Evolutionary conservation across 2,329 filamentous ascomycete species (phyloP), one percentile per base, ranked within the genome.

Genomic region (Colletotrichum spinosum): DNA sequence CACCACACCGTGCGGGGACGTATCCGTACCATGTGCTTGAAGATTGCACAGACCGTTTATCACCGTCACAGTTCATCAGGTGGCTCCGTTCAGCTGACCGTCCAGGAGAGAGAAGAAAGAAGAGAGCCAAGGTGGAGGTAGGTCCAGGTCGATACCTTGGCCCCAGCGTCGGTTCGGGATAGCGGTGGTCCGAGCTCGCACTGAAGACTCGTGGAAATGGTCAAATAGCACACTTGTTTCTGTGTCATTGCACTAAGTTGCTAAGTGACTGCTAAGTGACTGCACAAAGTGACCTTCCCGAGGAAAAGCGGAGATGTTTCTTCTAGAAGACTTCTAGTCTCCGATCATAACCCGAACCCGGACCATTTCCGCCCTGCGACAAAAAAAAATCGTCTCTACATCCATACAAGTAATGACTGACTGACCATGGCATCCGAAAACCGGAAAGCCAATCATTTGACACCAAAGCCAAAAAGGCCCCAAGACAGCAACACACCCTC

Each of bases 321-420:
- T 65, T 65, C 63, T 52, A 57, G 63, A 65, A 65, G 53, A 53
- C 15, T 65, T 65, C 63, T 65, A 65, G 58, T 65, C 58, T 35
- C 50, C 56, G 38, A 60, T 45, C n/a, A 42, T 55, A n/a, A 39
- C 11, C 53, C 62, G 58, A 61, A 7, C 34, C 62, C 58, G 57
- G 48, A 53, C 33, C 46, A 25, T 35, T 60, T 60, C 50, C 56
- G 61, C 61, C 12, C 41, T 34, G 33, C 25, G 25, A 25, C 25
- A 25, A 25, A 25, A 25, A 13, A 12, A 53, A 41, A 45, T 62
- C 45, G 41, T 34, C 13, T 55, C 37, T 17, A 17, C 17, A 17
- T 17, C 15, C 15, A 17, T 3, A 17, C 17, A 17, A 17, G 17
- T 17, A 17, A 17, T 17, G 17, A 48, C 39, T 62, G 35, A 48